These are phyloP conservation scores for Fusarium aywerte DNA, from an alignment of 2,329 filamentous ascomycete species.

Conservation along the genomic window DNA sequence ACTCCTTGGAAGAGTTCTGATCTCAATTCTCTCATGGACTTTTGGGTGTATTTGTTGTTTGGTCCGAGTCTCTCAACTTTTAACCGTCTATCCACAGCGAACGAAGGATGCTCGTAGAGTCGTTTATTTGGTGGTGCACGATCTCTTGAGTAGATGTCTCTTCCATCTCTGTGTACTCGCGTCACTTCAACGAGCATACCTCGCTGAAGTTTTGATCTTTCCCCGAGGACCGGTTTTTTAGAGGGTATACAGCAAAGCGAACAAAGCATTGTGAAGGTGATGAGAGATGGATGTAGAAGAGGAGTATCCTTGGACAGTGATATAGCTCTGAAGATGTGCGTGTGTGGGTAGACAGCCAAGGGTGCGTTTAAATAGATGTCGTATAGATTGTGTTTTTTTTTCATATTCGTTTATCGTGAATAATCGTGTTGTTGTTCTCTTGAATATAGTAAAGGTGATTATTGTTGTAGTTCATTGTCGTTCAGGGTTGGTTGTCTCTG, in stretches of 20 bases:
- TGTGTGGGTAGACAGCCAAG: neutral
- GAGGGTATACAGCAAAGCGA: neutral
- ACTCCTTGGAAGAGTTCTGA: constrained; percentile 1
- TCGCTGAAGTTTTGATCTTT: neutral
- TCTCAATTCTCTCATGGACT: neutral
- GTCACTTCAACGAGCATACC: constrained; percentile 24
- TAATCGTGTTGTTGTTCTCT: neutral
- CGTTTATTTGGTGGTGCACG: neutral
- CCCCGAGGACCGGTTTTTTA: neutral
- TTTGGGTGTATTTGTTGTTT: neutral
- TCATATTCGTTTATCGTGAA: neutral
- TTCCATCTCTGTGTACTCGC: constrained; percentile 10
- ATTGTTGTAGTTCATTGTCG: neutral
- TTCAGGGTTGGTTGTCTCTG: neutral
- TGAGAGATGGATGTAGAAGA: neutral
- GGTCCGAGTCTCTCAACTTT: neutral
- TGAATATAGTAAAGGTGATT: neutral
- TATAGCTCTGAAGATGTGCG: neutral
- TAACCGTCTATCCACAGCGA: neutral
- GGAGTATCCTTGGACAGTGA: neutral
- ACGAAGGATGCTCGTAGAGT: constrained; percentile 17
- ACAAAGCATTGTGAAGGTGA: neutral
- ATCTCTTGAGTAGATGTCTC: constrained; percentile 3
- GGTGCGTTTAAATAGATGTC: neutral
- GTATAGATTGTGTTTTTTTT: neutral